A percentile compares a stretch with the other conserved stretches of the same genome.
Evolutionary conservation across 768 basidiomycete genomes (phyloP).

Genomic region (Collybia sp.): DNA sequence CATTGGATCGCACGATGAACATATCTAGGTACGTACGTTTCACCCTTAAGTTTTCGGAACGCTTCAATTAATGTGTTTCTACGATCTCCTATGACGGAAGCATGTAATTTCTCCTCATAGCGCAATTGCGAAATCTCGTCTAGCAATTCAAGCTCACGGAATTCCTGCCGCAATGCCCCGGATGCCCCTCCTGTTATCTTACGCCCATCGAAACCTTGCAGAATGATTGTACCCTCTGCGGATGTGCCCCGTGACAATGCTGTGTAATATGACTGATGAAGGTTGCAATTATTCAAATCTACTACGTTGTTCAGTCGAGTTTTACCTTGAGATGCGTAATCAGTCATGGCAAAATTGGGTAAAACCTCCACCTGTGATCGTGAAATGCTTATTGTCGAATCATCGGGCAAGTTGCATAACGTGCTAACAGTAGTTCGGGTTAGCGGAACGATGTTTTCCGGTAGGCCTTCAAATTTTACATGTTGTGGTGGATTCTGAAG

Average conservation of each 20-base stretch:
- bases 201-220: slow-evolving; percentile 16
- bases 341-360: slow-evolving; percentile 22
- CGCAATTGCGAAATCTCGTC: slow-evolving; percentile 24
- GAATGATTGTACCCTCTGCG: slow-evolving; percentile 22
- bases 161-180: slow-evolving; percentile 24
- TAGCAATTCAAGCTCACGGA: slow-evolving; percentile 27
- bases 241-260: slow-evolving; percentile 20
- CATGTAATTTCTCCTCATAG: slow-evolving; percentile 16
- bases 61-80: slow-evolving; percentile 7
- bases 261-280: slow-evolving; percentile 22
- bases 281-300: slow-evolving; percentile 14
- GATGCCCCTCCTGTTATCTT: slow-evolving; percentile 19
- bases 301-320: slow-evolving; percentile 21
- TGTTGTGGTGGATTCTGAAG: slow-evolving; percentile 17
- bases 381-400: slow-evolving; percentile 4
- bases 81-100: slow-evolving; percentile 5
- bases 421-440: background rate
- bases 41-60: slow-evolving; percentile 5
- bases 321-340: slow-evolving; percentile 22
- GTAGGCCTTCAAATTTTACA: slow-evolving; percentile 18
- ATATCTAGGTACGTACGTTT: slow-evolving; percentile 6
- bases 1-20: slow-evolving; percentile 5
- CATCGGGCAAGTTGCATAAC: slow-evolving; percentile 10
- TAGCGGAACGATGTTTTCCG: slow-evolving; percentile 26
- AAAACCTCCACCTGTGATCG: slow-evolving; percentile 17